Percentiles rank a stretch among this genome's conserved stretches.
Evolutionary conservation across 140 eudicot genomes (phyloP).

Genomic region (Artemisia princeps): DNA sequence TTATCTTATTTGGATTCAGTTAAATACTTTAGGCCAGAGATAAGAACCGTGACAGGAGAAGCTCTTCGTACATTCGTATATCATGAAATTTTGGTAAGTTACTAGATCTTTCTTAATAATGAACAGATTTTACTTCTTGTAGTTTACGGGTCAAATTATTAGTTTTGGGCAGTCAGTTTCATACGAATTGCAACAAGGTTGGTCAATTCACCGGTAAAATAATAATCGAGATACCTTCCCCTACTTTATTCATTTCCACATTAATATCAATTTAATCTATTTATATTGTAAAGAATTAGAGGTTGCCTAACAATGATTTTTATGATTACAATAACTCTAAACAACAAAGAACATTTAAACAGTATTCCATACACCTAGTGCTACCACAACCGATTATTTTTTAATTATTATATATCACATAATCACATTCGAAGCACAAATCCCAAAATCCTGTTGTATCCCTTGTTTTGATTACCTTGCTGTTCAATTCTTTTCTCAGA

Average conservation of each 20-base stretch:
- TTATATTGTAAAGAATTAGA: too few relatives aligned
- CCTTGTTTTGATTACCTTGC: background rate
- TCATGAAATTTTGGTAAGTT: conserved; percentile 45
- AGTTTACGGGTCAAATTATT: background rate
- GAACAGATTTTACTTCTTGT: background rate
- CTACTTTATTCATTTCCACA: too few relatives aligned
- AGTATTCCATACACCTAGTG: too few relatives aligned
- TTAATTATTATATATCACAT: too few relatives aligned
- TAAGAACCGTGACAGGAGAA: conserved; percentile 44
- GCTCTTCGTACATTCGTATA: conserved; percentile 51
- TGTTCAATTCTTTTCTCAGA: conserved; percentile 37
- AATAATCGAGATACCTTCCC: background rate
- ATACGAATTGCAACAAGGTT: background rate
- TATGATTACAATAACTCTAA: too few relatives aligned
- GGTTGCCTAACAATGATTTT: too few relatives aligned
- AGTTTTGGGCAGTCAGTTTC: background rate
- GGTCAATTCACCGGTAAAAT: background rate
- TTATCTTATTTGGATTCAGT: conserved; percentile 51
- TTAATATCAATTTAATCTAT: too few relatives aligned
- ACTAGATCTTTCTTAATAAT: background rate
- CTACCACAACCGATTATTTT: too few relatives aligned
- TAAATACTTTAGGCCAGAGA: conserved; percentile 46
- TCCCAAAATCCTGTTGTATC: too few relatives aligned
- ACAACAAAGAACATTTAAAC: too few relatives aligned
- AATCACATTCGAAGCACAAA: too few relatives aligned